These are phyloP conservation scores for Hibiscus syriacus DNA, from an alignment of 345 rosid species.

Conservation along the genomic window DNA sequence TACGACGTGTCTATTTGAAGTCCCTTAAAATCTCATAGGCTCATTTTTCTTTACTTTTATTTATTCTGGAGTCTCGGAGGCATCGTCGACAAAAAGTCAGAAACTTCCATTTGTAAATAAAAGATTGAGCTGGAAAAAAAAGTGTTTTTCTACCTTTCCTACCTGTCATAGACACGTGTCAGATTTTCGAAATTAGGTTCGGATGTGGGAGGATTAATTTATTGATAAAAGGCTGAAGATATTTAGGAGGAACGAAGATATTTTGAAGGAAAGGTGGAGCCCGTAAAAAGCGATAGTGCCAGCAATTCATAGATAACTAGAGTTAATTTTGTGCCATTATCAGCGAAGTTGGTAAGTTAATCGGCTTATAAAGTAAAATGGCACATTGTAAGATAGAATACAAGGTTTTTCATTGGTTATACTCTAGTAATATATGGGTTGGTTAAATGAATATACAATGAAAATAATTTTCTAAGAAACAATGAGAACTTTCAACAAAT, in stretches of 20 bases:
- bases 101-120: background rate
- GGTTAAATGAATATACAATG: no score
- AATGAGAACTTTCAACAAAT: no score
- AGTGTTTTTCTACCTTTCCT: background rate
- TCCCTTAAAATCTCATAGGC: background rate
- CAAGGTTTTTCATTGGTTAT: no score
- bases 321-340: no score
- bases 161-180: conserved; percentile 9
- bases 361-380: no score
- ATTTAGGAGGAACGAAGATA: background rate
- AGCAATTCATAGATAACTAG: no score
- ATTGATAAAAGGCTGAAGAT: conserved; percentile 7
- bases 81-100: background rate
- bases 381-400: no score
- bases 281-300: background rate
- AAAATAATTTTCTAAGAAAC: no score
- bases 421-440: no score
- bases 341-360: no score
- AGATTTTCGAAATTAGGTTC: background rate
- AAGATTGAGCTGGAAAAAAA: background rate
- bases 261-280: background rate
- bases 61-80: background rate
- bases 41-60: background rate
- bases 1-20: background rate
- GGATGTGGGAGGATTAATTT: background rate